Base-by-base conservation (phyloP, 495 filamentous ascomycete species). In the Aspergillus heteromorphus region DNA sequence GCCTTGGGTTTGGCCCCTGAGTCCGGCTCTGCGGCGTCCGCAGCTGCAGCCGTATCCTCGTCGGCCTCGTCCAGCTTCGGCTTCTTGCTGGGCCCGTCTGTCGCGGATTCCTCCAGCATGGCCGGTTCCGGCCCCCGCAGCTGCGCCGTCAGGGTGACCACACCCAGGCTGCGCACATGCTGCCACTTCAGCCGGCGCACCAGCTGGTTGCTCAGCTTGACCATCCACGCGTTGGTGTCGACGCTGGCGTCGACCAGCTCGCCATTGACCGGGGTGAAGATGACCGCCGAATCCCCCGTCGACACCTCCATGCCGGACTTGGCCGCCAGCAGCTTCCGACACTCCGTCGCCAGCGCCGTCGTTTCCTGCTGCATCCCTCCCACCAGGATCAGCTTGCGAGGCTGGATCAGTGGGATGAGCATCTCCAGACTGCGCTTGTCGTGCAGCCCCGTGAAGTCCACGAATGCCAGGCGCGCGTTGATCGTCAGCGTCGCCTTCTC, bases 221-320 rank as follows among this genome's bases (percentile, higher is more conserved):
- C 87, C 23, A 87, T 85, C 93, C 93, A 99, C 19, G 93, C 92
- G 65, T 97, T 97, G 6, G 92, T 97, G 62, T 99, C 93, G 34
- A 97, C 92, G 60, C 91, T 96, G 13, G 92, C 93, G 66, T 97
- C 84, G 45, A 97, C 78, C 2, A 76, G 72, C 47, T 79, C 72
- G 14, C 91, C 90, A 31, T 87, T 75, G 11, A 63, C 66, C 1
- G 95, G 93, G 0, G 90, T 91, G 69, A 91, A 92, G 17, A 97
- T 86, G 54, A 87, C 84, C 6, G 68, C 70, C 23, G 72, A 66
- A 27, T 75, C 73, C 5, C 70, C 68, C 2, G 74, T 62, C 40
- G 68, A 64, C 18, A 56, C 57, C 23, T 70, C 69, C n/a, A 58
- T 56, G 14, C 75, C 78, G 11, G 75, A 72, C 48, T 80, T 76